phyloP scores from a whole-genome alignment of 2,329 filamentous ascomycete species.

The Fusarium hainanense region DNA sequence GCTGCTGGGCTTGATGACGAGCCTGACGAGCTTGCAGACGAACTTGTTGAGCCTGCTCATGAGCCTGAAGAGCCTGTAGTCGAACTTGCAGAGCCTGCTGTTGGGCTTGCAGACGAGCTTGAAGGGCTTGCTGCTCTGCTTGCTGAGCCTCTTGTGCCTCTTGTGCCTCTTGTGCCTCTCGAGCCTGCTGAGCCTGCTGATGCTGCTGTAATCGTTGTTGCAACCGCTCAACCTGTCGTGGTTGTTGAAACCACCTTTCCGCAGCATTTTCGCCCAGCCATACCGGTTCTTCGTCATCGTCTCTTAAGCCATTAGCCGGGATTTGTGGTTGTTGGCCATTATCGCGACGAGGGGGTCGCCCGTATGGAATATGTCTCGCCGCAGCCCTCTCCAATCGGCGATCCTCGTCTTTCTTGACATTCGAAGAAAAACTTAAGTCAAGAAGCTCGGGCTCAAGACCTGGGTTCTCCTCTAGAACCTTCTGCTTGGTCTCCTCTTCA shows the following conservation, averaged over 20 bases:
- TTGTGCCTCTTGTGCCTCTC: too few relatives aligned
- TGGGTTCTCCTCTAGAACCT: conserved; percentile 69
- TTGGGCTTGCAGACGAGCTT: not conserved
- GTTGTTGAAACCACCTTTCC: not conserved
- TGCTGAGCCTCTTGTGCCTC: not conserved
- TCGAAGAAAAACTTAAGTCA: conserved; percentile 68
- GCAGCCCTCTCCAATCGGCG: conserved; percentile 31
- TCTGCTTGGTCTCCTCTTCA: conserved; percentile 66
- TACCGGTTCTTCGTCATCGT: not conserved
- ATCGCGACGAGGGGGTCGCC: not conserved
- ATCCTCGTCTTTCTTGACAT: conserved; percentile 58
- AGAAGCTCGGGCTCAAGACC: conserved; percentile 67
- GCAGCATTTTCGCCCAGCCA: not conserved
- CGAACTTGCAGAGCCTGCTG: not conserved
- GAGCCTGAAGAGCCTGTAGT: not conserved
- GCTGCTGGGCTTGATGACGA: too few relatives aligned
- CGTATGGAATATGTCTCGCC: not conserved
- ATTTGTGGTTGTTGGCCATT: not conserved
- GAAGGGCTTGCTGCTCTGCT: not conserved
- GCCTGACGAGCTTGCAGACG: too few relatives aligned
- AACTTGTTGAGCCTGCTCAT: too few relatives aligned
- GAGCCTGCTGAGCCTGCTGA: not conserved
- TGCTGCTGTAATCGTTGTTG: not conserved
- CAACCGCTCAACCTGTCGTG: not conserved
- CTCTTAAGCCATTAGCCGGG: not conserved